A percentile compares a stretch with the other conserved stretches of the same genome.
Conservation (phyloP, 2,329 filamentous ascomycete genomes). For the Fusarium domesticum region DNA sequence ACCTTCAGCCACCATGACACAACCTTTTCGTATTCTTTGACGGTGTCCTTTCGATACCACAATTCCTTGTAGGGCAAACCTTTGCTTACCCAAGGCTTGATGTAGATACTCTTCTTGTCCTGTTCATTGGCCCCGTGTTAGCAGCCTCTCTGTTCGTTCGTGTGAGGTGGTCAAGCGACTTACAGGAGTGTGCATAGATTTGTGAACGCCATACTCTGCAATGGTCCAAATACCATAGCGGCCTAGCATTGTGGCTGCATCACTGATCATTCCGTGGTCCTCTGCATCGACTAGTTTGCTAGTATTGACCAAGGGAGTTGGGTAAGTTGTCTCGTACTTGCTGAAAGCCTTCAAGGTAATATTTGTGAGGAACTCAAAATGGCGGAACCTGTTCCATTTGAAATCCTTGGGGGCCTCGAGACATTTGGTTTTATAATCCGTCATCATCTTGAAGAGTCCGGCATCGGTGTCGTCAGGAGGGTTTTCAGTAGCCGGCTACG, state of each 20-base stretch:
- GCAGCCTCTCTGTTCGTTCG: background rate
- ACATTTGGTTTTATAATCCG: background rate
- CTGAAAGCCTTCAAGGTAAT: slow-evolving; percentile 6
- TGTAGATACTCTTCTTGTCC: slow-evolving; percentile 7
- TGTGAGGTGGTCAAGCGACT: background rate
- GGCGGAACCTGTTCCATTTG: background rate
- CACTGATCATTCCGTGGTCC: slow-evolving; percentile 5
- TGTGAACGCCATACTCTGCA: slow-evolving; percentile 8
- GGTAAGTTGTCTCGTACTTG: slow-evolving; percentile 1
- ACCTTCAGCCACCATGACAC: background rate
- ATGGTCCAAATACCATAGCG: slow-evolving; percentile 10
- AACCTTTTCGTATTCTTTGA: background rate
- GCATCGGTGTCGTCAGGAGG: no score
- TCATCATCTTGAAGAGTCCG: no score
- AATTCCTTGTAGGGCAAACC: slow-evolving; percentile 6
- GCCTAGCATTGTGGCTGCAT: slow-evolving; percentile 2
- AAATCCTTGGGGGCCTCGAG: background rate
- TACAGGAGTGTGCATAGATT: slow-evolving; percentile 14
- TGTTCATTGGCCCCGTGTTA: background rate
- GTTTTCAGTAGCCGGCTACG: no score
- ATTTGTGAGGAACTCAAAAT: slow-evolving; percentile 5
- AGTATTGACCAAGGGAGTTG: background rate
- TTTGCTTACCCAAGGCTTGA: slow-evolving; percentile 5
- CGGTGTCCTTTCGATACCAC: background rate
- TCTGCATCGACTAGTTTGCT: background rate